These are phyloP conservation scores for Paracoccidioides brasiliensis DNA, from an alignment of 2,329 filamentous ascomycete genomes.

Conservation along the genomic window DNA sequence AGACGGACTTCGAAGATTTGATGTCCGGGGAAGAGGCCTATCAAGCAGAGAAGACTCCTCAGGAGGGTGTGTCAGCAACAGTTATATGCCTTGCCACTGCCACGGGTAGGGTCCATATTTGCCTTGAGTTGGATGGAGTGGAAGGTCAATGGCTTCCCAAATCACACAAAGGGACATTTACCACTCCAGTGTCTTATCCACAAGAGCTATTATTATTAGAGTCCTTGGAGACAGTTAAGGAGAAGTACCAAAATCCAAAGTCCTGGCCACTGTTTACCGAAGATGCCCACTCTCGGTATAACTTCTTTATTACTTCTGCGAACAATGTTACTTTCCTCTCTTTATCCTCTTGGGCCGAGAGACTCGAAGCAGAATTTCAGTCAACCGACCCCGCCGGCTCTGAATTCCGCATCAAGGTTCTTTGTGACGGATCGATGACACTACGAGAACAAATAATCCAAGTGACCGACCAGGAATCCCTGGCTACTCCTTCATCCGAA, in stretches of 20 bases:
- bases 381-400: conserved; percentile 39
- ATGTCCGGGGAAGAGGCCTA: conserved; percentile 36
- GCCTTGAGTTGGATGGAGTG: conserved; percentile 48
- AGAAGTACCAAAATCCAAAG: conserved; percentile 14
- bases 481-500: conserved; percentile 9
- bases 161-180: conserved; percentile 28
- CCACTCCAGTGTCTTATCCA: conserved; percentile 28
- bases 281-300: conserved; percentile 44
- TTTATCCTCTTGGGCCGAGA: conserved; percentile 43
- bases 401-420: conserved; percentile 42
- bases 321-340: conserved; percentile 43
- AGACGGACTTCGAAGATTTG: conserved; percentile 40
- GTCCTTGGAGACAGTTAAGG: conserved; percentile 29
- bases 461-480: conserved; percentile 18
- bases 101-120: conserved; percentile 44
- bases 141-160: conserved; percentile 51
- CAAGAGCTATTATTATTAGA: conserved; percentile 34
- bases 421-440: conserved; percentile 40
- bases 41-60: conserved; percentile 24
- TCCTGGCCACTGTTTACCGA: conserved; percentile 44
- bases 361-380: conserved; percentile 44
- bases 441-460: conserved; percentile 37
- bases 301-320: conserved; percentile 45
- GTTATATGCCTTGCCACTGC: conserved; percentile 46
- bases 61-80: conserved; percentile 42